Evolutionary conservation across 2,329 filamentous ascomycete genomes (phyloP), one percentile per base, ranked within the genome.

Genomic region (Orbilia brochopaga): DNA sequence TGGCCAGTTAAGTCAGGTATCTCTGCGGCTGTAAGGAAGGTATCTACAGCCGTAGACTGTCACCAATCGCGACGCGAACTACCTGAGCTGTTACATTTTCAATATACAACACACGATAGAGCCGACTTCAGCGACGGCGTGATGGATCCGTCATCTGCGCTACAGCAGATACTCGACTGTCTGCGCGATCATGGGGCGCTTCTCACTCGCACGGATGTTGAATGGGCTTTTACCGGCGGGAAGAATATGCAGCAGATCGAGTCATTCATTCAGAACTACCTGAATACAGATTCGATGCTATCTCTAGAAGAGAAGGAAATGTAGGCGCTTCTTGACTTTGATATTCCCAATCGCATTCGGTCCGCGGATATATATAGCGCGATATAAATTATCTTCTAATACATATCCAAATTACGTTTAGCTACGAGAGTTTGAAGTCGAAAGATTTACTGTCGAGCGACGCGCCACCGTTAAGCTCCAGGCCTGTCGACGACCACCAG

Each of bases 241-340:
- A 77, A 79, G 32, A 83, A 80, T 11, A 79, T 79, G 65, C 75
- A 77, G 17, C 78, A 80, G 42, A 79, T 80, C 48, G 77, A 78
- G 7, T 75, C 77, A 58, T 85, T 83, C 82, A 80, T 83, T 11
- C 76, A 81, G 7, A 79, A 82, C 64, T 83, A 83, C 76, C 76
- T 84, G 27, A 77, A 80, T n/a, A 75, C 80, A 19, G 76, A 80
- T 4, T 83, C 81, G 0, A 76, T 85, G 8, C 76, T 85, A 56
- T 83, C 79, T 15, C 80, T 79, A 62, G 83, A 84, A 48, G 83
- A 85, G 72, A 74, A 82, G 35, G 79, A 81, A 32, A 78, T 83
- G 82, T 83, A 77, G 44, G 80, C 76, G 21, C 35, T 52, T 21
- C 44, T 10, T 23, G 37, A 54, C 21, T 24, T 24, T 37, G n/a